Conservation (phyloP, 176 grass and related monocot genomes). For the Oryza meridionalis region DNA sequence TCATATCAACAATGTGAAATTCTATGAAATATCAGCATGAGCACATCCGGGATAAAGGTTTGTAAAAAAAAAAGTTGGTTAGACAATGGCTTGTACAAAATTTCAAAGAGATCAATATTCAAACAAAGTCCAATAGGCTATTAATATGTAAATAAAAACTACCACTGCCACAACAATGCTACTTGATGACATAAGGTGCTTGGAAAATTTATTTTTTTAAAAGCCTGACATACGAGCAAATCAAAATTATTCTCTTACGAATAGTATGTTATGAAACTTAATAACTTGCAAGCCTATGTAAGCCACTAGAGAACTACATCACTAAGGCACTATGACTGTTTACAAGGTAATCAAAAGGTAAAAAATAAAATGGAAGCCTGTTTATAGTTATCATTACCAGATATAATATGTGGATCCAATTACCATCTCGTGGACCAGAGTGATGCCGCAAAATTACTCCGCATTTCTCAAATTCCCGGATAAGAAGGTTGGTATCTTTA, state of each 20-base stretch:
- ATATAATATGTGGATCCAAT: conserved; percentile 96
- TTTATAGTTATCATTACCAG: conserved; percentile 57
- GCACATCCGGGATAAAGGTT: neutral
- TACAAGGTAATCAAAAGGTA: neutral
- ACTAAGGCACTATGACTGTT: neutral
- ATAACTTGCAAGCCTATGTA: neutral
- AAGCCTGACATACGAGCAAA: neutral
- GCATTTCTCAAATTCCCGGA: conserved; percentile 90
- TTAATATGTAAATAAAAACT: neutral
- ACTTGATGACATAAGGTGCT: neutral
- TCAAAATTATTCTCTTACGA: neutral
- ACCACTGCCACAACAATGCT: neutral
- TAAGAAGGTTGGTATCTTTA: conserved; percentile 74
- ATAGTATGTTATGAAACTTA: neutral
- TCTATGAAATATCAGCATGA: neutral
- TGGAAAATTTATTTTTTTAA: neutral
- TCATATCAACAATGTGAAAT: neutral
- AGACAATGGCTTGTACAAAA: neutral
- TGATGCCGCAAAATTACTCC: conserved; percentile 86
- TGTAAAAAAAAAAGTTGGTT: neutral
- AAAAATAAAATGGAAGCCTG: neutral
- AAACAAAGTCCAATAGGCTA: neutral
- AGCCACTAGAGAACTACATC: neutral
- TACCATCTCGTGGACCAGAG: conserved; percentile 71
- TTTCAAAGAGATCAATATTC: neutral